phyloP scores from a whole-genome alignment of 1,139 yeast genomes.

The Nadsonia commutata region DNA sequence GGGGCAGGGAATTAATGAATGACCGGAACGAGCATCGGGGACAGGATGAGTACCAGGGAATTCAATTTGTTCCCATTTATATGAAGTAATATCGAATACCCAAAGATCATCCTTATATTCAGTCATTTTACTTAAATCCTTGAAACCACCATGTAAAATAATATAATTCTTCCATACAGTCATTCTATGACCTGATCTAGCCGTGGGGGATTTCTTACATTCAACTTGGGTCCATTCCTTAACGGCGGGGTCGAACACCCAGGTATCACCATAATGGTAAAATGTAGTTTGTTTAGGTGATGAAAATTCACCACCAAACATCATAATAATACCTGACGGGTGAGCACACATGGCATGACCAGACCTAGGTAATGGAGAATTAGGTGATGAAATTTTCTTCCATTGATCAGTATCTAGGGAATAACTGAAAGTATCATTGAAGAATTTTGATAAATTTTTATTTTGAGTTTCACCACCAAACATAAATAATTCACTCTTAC shows the following conservation, averaged over 20 bases:
- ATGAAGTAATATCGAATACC: constrained; percentile 80
- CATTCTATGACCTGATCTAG: constrained; percentile 87
- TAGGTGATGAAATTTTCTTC: constrained; percentile 67
- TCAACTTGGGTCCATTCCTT: constrained; percentile 90
- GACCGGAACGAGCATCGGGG: constrained; percentile 93
- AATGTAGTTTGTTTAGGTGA: constrained; percentile 93
- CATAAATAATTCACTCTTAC: constrained; percentile 59
- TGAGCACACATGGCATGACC: constrained; percentile 92
- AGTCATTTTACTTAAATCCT: constrained; percentile 75
- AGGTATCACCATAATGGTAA: constrained; percentile 92
- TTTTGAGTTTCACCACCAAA: constrained; percentile 74
- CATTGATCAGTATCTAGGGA: constrained; percentile 67
- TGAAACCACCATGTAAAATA: constrained; percentile 78
- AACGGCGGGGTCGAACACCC: constrained; percentile 72
- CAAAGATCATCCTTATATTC: constrained; percentile 77
- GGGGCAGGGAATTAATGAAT: constrained; percentile 63
- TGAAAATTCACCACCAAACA: constrained; percentile 96
- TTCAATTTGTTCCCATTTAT: constrained; percentile 84
- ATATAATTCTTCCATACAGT: constrained; percentile 84
- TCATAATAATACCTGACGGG: constrained; percentile 69
- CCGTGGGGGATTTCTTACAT: constrained; percentile 57
- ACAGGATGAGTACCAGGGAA: constrained; percentile 67
- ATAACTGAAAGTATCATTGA: constrained; percentile 67
- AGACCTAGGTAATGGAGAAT: constrained; percentile 83
- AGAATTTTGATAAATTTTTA: constrained; percentile 49